Percentiles rank a stretch among this genome's conserved stretches.
Evolutionary conservation across 257 asterid species (phyloP).

Genomic region (Nicotiana benthamiana): DNA sequence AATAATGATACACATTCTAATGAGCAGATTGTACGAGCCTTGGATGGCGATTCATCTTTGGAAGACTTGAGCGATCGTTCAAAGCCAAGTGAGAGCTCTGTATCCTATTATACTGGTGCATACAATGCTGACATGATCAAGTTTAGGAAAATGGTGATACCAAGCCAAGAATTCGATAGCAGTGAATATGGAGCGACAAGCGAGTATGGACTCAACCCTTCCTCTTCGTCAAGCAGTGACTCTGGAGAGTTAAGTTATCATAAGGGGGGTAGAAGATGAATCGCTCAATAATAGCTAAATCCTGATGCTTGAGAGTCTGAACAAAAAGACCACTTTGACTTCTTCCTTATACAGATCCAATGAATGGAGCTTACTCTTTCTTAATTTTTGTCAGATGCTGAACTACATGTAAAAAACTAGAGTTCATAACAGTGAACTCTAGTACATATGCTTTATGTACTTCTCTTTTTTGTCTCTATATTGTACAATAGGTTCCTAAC

Average conservation of each 20-base stretch:
- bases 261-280: slow-evolving; percentile 8
- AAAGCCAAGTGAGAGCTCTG: slow-evolving; percentile 22
- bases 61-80: slow-evolving; percentile 60
- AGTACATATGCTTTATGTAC: background rate
- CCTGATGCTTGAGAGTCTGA: background rate
- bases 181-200: slow-evolving; percentile 60
- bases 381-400: background rate
- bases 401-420: background rate
- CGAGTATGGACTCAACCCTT: slow-evolving; percentile 47
- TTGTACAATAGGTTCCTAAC: background rate
- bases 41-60: slow-evolving; percentile 71
- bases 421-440: background rate
- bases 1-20: background rate
- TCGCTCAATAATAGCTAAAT: background rate
- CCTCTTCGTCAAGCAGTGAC: slow-evolving; percentile 44
- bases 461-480: background rate
- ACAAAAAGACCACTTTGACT: background rate
- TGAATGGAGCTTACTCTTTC: background rate
- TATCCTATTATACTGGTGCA: slow-evolving; percentile 52
- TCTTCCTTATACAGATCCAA: background rate
- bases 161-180: slow-evolving; percentile 40
- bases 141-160: slow-evolving; percentile 68
- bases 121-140: slow-evolving; percentile 81
- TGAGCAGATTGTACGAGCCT: slow-evolving; percentile 56
- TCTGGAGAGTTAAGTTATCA: slow-evolving; percentile 17